These are phyloP conservation scores for Gossypium stocksii DNA, from an alignment of 345 rosid species.

Conservation along the genomic window DNA sequence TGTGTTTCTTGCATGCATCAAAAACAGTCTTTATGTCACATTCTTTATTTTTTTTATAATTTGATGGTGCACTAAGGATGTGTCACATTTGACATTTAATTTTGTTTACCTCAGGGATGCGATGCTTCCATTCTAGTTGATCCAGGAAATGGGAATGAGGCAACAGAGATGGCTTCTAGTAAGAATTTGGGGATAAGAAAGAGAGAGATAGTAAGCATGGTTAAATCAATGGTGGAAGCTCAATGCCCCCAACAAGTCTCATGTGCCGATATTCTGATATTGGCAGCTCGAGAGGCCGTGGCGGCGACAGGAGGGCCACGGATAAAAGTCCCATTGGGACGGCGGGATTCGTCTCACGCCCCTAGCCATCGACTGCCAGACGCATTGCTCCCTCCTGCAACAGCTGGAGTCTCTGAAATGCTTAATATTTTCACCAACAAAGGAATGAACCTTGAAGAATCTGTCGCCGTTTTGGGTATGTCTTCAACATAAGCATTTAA, in stretches of 20 bases:
- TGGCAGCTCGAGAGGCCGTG: constrained; percentile 44
- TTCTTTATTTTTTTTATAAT: too few relatives aligned
- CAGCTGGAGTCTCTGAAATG: constrained; percentile 34
- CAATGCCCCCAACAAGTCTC: constrained; percentile 44
- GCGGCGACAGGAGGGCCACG: constrained; percentile 31
- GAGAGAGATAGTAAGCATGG: constrained; percentile 30
- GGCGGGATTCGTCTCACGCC: constrained; percentile 30
- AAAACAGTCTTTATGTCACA: too few relatives aligned
- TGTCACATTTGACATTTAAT: neutral
- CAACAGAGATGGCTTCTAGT: constrained; percentile 30
- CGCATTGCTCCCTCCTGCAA: constrained; percentile 34
- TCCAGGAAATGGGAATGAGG: constrained; percentile 16
- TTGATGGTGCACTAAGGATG: neutral
- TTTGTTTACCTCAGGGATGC: constrained; percentile 30
- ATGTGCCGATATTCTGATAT: constrained; percentile 39
- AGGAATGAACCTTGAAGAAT: constrained; percentile 38
- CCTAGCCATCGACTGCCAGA: constrained; percentile 32
- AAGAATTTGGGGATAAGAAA: constrained; percentile 44
- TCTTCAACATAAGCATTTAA: neutral
- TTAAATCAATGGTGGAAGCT: constrained; percentile 35
- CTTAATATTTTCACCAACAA: constrained; percentile 26
- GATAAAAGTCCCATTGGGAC: constrained; percentile 35
- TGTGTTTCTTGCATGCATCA: too few relatives aligned
- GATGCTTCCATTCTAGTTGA: constrained; percentile 45
- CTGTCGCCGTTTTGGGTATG: constrained; percentile 46